These are phyloP conservation scores for Arabis alpina DNA, from an alignment of 345 rosid genomes.

Conservation along the genomic window DNA sequence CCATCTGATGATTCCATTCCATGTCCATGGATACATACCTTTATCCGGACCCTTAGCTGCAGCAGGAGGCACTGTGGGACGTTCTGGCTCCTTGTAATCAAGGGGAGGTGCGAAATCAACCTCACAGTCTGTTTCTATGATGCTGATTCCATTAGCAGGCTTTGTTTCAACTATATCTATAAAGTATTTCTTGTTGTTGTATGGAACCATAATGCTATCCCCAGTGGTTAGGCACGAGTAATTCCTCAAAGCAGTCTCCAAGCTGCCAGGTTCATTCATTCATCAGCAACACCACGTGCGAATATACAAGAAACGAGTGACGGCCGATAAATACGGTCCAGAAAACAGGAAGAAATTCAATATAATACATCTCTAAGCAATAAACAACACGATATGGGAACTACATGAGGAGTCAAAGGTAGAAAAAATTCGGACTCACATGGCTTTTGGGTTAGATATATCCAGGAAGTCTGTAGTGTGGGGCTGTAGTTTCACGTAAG, in stretches of 20 bases:
- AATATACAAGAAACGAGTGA: not conserved
- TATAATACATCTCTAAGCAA: not conserved
- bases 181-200: constrained; percentile 95
- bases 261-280: constrained; percentile 52
- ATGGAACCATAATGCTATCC: constrained; percentile 98
- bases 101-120: constrained; percentile 99
- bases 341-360: constrained; percentile 2
- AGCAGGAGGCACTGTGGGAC: constrained; percentile 49
- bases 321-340: not conserved
- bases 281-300: constrained; percentile 9
- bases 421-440: constrained; percentile 55
- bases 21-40: constrained; percentile 49
- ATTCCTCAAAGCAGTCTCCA: constrained; percentile 94
- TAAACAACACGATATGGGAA: not conserved
- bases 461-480: constrained; percentile 95
- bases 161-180: constrained; percentile 93
- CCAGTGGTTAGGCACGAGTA: constrained; percentile 97
- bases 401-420: not conserved
- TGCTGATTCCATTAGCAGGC: constrained; percentile 93
- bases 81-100: constrained; percentile 97
- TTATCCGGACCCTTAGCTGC: constrained; percentile 58
- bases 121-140: constrained; percentile 99
- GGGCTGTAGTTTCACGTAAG: constrained; percentile 93
- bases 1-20: constrained; percentile 1
- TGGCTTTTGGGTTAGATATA: constrained; percentile 97